phyloP scores from a whole-genome alignment of 805 yeast genomes.

The Teunomyces panamensis region DNA sequence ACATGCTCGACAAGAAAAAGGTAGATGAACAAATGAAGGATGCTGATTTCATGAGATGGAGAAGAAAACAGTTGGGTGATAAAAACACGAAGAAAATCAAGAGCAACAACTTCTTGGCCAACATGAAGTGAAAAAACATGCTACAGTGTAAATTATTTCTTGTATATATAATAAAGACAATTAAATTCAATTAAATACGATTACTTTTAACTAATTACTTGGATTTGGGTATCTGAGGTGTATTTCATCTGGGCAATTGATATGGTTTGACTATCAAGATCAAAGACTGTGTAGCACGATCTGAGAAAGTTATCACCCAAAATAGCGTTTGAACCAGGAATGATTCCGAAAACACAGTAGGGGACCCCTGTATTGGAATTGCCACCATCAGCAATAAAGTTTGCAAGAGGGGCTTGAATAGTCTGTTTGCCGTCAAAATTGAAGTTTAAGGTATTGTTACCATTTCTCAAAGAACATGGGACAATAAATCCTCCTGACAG shows the following conservation, averaged over 20 bases:
- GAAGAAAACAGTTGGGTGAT: conserved; percentile 62
- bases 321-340: conserved; percentile 12
- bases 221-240: conserved; percentile 11
- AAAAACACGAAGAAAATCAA: conserved; percentile 70
- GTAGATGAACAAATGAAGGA: conserved; percentile 54
- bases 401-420: conserved; percentile 14
- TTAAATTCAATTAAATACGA: neutral
- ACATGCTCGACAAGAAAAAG: conserved; percentile 64
- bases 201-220: conserved; percentile 5
- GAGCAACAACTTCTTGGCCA: conserved; percentile 71
- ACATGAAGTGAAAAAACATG: conserved; percentile 31
- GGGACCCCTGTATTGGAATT: conserved; percentile 1
- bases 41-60: conserved; percentile 64
- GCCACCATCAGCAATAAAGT: conserved; percentile 12
- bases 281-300: conserved; percentile 23
- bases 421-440: conserved; percentile 9
- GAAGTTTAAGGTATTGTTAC: conserved; percentile 10
- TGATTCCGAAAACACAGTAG: conserved; percentile 10
- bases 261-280: conserved; percentile 23
- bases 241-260: conserved; percentile 23
- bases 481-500: conserved; percentile 10
- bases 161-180: neutral
- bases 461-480: conserved; percentile 12
- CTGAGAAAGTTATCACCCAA: conserved; percentile 30
- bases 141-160: neutral